Conservation (phyloP, 2,329 filamentous ascomycete genomes). For the Grosmannia penicillata region DNA sequence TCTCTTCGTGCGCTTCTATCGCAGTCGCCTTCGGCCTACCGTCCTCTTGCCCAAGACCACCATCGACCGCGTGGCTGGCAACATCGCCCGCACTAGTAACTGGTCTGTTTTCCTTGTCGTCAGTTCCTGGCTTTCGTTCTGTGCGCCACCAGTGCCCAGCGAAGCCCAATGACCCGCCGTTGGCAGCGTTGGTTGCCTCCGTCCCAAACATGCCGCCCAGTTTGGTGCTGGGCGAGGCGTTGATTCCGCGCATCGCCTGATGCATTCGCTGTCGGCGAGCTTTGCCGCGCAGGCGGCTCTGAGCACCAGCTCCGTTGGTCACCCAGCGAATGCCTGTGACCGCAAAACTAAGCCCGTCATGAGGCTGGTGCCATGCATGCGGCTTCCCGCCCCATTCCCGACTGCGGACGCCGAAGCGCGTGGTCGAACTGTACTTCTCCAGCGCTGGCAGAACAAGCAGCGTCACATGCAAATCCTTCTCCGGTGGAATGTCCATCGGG, state of each 20-base stretch:
- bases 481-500: slow-evolving; percentile 47
- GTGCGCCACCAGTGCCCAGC: slow-evolving; percentile 4
- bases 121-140: slow-evolving; percentile 14
- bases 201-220: slow-evolving; percentile 15
- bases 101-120: slow-evolving; percentile 31
- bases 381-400: slow-evolving; percentile 50
- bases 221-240: slow-evolving; percentile 20
- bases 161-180: slow-evolving; percentile 12
- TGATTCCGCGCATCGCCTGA: slow-evolving; percentile 38
- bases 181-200: background rate
- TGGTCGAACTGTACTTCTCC: slow-evolving; percentile 59
- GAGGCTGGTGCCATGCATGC: slow-evolving; percentile 19
- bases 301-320: slow-evolving; percentile 51
- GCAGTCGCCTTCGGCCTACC: background rate
- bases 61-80: no score
- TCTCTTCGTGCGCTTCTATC: no score
- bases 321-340: slow-evolving; percentile 75
- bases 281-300: slow-evolving; percentile 40
- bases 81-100: no score
- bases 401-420: slow-evolving; percentile 68
- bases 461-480: slow-evolving; percentile 76
- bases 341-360: slow-evolving; percentile 85
- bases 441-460: slow-evolving; percentile 69
- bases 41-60: no score
- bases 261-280: slow-evolving; percentile 41